Percentiles rank a stretch among this genome's conserved stretches.
Conservation (phyloP, 306 rosid genomes). For the cucumber (Cucumis sativus) region Cucumber_9930_V3 NC_026657.2:30141501-30142000, state of each 20-base stretch:
- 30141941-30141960: constrained; percentile 11
- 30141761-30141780: constrained; percentile 32
- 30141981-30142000: background rate
- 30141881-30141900: background rate
- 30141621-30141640: no score
- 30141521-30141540: background rate
- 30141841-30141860: background rate
- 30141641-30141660: no score
- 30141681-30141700: background rate
- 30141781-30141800: constrained; percentile 41
- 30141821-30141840: background rate
- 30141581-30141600: constrained; percentile 3
- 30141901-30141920: constrained; percentile 25
- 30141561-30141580: constrained; percentile 60
- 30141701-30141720: background rate
- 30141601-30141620: background rate
- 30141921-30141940: constrained; percentile 19
- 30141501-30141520: background rate
- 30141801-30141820: background rate
- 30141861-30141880: background rate
- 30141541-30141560: constrained; percentile 16
- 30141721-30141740: constrained; percentile 17
- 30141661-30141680: no score
- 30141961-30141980: background rate
- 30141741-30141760: constrained; percentile 27